Base-by-base conservation (phyloP, 345 rosid genomes). In the Draba incana region DNA sequence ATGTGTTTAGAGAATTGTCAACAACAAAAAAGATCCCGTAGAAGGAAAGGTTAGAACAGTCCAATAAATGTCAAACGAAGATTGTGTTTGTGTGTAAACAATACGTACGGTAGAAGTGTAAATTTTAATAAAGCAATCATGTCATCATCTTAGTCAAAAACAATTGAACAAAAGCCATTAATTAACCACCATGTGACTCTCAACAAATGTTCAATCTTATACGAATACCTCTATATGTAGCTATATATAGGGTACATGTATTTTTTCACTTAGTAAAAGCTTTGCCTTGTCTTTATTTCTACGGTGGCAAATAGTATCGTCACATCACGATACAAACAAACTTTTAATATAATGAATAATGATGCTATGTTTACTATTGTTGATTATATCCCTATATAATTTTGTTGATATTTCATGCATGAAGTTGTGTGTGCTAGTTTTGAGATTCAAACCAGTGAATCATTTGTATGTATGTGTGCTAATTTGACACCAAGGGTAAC, bases 231-330 rank as follows among this genome's bases (percentile, higher is more conserved):
- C 0, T 27, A 27, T 27, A 27, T 27, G 30, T 27, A 27, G 31
- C 5, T 28, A 28, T 28, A 28, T 20, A 5, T 28, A 28, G 31
- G 31, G 5, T 28, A 28, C 37, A 6, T 33, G 37, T 6, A 33
- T 33, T 33, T 28, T 20, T 33, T 6, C 37, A 33, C 37, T 33
- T 33, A 33, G 37, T 33, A 33, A 33, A 59, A 59, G 16, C 63
- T 58, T 58, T 24, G 16, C 27, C 10, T 16, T 45, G 66, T 62
- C 41, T 61, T 61, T 14, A 44, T 44, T 44, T 39, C 6, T 38
- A 16, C 8, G 33, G 8, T 23, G 59, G 61, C 28, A 33, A 20
- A 58, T 41, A 7, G 4, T 15, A 41, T 42, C 24, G 20, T 15
- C 42, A 30, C 15, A 61, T 45, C 14, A 45, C 30, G 23, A 33